Evolutionary conservation across 129 eudicot species (phyloP), one percentile per base, ranked within the genome.

Genomic region (Flaveria sonorensis): DNA sequence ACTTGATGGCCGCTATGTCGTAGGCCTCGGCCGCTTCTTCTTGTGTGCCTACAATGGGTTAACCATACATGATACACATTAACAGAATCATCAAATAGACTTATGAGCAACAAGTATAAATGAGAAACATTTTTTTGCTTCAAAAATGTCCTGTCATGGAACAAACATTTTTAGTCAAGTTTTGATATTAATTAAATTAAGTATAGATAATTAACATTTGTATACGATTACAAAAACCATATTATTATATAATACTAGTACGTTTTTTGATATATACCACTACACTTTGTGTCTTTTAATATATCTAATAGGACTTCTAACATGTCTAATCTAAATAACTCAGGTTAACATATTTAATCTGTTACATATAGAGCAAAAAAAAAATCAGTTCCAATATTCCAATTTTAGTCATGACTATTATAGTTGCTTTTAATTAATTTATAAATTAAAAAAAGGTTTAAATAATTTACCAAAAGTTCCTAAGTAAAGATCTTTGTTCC

Each of bases 21-120:
- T 93, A 93, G 1, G 98, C 98, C 65, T 93, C 98, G n/a, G 98
- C 98, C 52, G 98, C 98, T 85, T 90, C 98, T 80, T 93, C 98
- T 71, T 93, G 98, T 2, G 98, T 93, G 68, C 93, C 98, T 93
- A 68, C 4, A 73, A 47, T 5, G 6, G 23, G 46, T 32, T 10
- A 2, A 9, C 63, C 36, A 57, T 11, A 18, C 64, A 21, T 1
- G 30, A 57, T 20, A 57, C 10, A 57, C 5, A 21, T 19, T 57
- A 9, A 57, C 21, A 21, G 3, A 12, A 19, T 59, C 14, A 52
- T 57, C 36, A 30, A 30, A 36, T 36, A 0, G 7, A 36, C 7
- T 7, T 18, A 55, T 7, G 3, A 45, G 13, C 1, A 45, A 45
- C 11, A 45, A 9, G 13, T 45, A 9, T 12, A 10, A 45, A 45